Conservation (phyloP, 768 basidiomycete species). For the Leccinum boreale region DNA sequence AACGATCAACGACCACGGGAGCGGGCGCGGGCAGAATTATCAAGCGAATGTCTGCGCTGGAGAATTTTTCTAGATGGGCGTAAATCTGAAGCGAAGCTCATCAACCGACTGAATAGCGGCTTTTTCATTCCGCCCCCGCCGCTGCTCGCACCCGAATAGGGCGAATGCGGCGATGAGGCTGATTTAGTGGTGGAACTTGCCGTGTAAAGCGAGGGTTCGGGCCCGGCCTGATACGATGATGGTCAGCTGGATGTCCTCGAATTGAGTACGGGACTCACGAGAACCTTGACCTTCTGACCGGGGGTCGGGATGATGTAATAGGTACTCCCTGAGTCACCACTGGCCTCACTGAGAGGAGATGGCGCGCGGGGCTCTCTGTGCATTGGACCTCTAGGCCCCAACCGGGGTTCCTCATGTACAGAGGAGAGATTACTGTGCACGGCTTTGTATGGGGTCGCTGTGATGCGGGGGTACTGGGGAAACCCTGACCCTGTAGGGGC, state of each 20-base stretch:
- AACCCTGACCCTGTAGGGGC: constrained; percentile 41
- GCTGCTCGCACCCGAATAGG: constrained; percentile 24
- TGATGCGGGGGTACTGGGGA: constrained; percentile 41
- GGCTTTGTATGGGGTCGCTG: constrained; percentile 41
- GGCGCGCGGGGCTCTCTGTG: constrained; percentile 34
- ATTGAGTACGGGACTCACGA: constrained; percentile 48
- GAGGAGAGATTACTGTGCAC: constrained; percentile 35
- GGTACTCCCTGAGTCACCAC: constrained; percentile 61
- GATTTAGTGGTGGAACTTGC: constrained; percentile 59
- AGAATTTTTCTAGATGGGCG: constrained; percentile 39
- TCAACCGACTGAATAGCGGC: constrained; percentile 61
- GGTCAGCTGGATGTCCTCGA: constrained; percentile 25
- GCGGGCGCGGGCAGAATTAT: constrained; percentile 19
- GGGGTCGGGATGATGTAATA: constrained; percentile 71
- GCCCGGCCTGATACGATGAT: constrained; percentile 34
- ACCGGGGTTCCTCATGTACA: constrained; percentile 38
- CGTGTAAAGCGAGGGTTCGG: constrained; percentile 53
- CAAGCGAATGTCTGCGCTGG: constrained; percentile 52
- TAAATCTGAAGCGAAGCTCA: constrained; percentile 48
- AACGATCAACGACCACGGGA: constrained; percentile 21
- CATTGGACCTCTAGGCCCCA: constrained; percentile 28
- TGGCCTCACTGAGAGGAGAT: constrained; percentile 38
- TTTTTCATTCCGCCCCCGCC: constrained; percentile 40
- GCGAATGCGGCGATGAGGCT: constrained; percentile 47
- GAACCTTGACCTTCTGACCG: constrained; percentile 72